Evolutionary conservation across 2,329 filamentous ascomycete species (phyloP).

Genomic region (Thermomyces lanuginosus): DNA sequence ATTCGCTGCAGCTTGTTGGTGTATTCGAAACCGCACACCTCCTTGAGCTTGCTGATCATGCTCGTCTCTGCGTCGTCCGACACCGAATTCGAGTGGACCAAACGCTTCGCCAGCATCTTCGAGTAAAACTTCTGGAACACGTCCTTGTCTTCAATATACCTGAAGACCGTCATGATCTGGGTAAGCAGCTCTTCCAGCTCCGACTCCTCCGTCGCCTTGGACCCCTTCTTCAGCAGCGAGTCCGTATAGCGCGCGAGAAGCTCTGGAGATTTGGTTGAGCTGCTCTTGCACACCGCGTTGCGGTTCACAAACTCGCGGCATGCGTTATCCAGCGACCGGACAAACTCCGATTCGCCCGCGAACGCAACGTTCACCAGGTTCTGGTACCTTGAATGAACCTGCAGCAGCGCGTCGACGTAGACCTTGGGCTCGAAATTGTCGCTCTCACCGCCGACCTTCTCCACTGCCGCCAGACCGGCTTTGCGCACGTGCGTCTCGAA

Average conservation of each 20-base stretch:
- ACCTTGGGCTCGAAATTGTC: constrained; percentile 90
- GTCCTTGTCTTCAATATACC: constrained; percentile 99
- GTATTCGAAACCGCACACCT: constrained; percentile 96
- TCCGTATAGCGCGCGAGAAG: constrained; percentile 92
- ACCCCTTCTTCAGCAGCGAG: constrained; percentile 73
- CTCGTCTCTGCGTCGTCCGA: constrained; percentile 95
- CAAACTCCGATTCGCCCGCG: constrained; percentile 90
- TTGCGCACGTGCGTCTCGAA: constrained; percentile 91
- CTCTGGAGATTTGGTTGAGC: constrained; percentile 86
- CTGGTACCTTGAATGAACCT: constrained; percentile 88
- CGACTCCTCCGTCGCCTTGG: constrained; percentile 80
- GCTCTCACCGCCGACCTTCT: constrained; percentile 75
- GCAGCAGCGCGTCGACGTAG: constrained; percentile 86
- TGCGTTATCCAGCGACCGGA: constrained; percentile 86
- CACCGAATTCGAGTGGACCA: constrained; percentile 88
- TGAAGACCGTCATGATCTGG: constrained; percentile 98
- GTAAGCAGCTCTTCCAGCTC: constrained; percentile 77
- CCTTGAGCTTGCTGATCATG: constrained; percentile 99
- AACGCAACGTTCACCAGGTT: constrained; percentile 84
- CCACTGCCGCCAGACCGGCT: constrained; percentile 70
- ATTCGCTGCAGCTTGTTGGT: constrained; percentile 98
- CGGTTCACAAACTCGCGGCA: constrained; percentile 97
- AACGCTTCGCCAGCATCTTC: constrained; percentile 80
- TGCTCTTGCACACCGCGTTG: constrained; percentile 87
- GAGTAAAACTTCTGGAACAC: constrained; percentile 99